Percentiles rank a stretch among this genome's conserved stretches.
Evolutionary conservation across 2,329 filamentous ascomycete species (phyloP).

Genomic region (Thielaviopsis ethacetica): DNA sequence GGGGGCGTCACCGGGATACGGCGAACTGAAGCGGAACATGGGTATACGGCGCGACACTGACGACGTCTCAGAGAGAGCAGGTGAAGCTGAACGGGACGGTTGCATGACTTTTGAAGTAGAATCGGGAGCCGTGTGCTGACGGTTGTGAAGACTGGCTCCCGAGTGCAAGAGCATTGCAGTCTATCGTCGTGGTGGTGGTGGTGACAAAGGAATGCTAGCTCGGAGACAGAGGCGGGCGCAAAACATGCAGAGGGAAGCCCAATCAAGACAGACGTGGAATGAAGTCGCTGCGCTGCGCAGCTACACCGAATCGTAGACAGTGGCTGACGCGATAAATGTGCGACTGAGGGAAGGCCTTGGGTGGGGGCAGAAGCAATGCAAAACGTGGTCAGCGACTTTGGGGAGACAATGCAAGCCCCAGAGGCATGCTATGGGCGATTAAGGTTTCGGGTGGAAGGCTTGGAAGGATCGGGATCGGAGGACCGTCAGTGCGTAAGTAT

Average conservation of each 20-base stretch:
- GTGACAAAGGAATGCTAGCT: background rate
- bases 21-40: slow-evolving; percentile 10
- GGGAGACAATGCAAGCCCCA: background rate
- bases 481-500: background rate
- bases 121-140: slow-evolving; percentile 27
- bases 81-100: slow-evolving; percentile 19
- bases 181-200: background rate
- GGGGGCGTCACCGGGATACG: slow-evolving; percentile 3
- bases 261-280: background rate
- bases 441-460: background rate
- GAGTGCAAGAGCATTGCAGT: slow-evolving; percentile 39
- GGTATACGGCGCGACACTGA: slow-evolving; percentile 3
- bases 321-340: background rate
- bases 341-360: background rate
- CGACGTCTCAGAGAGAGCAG: slow-evolving; percentile 12
- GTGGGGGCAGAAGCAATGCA: background rate
- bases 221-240: background rate
- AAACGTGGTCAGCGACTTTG: background rate
- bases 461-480: background rate
- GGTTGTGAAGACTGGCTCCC: slow-evolving; percentile 42
- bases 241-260: background rate
- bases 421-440: background rate
- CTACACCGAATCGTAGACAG: background rate
- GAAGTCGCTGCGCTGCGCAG: background rate
- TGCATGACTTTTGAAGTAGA: background rate